Base-by-base conservation (phyloP, 1,284 basidiomycete species). In the Stygiomarasmius scandens region DNA sequence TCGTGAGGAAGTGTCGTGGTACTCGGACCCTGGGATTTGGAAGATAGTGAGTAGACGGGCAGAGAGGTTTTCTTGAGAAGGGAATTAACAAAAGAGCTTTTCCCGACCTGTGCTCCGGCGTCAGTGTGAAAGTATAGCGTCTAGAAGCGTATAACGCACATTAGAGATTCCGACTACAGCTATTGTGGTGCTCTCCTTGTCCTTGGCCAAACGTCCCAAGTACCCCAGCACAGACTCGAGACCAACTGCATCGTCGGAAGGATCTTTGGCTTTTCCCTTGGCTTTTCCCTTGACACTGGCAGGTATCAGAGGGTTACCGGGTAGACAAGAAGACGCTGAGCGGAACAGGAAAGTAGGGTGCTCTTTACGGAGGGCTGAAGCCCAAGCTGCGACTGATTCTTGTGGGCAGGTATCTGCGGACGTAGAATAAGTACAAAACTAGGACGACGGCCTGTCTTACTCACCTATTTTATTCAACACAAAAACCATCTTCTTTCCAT, bases 391-490 rank as follows among this genome's bases (percentile, higher is more conserved):
- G 9, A 96, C 81, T 46, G 90, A 80, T 69, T 96, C 93, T 38
- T 87, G 84, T 16, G 96, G 95, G 50, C 93, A 92, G 14, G 88
- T 78, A 71, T 97, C 94, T 95, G 69, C 54, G 63, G 66, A 63
- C 29, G 12, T 32, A 55, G 56, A 3, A 60, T 58, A 48, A 52
- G 41, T 55, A 8, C 19, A 43, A 54, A 50, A 14, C 41, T 34
- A 55, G 50, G 14, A 14, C 53, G 24, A 44, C 50, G 25, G 20
- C 45, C 34, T 22, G 54, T 29, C 38, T 12, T 24, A 54, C 86
- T 58, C 66, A 92, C 93, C 93, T 63, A 91, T 89, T 78, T 97
- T 97, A 74, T 92, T 96, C 52, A 97, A 69, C 11, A 96, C 79
- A 14, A 95, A 74, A 20, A 90, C 68, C n/a, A 90, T 66, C 64